A percentile compares a stretch with the other conserved stretches of the same genome.
These are phyloP conservation scores for Phytophthora sp. DNA, from an alignment of 352 stramenopile genomes.

Conservation along the genomic window DNA sequence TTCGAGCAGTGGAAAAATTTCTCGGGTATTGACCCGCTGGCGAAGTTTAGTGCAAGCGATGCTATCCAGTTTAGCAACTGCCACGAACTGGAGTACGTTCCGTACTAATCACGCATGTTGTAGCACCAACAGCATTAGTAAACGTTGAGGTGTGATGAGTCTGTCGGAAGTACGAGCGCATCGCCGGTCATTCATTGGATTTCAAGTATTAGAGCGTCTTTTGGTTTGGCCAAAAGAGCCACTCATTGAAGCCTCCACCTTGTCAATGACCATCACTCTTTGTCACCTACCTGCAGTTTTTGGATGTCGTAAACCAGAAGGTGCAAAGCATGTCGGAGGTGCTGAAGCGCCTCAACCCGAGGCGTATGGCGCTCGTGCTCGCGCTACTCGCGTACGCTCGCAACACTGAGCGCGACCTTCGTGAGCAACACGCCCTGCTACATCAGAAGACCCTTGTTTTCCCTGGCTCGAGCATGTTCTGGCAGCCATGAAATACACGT, in stretches of 20 bases:
- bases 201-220: neutral
- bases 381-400: slow-evolving; percentile 32
- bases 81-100: slow-evolving; percentile 67
- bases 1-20: slow-evolving; percentile 84
- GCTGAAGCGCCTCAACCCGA: slow-evolving; percentile 4
- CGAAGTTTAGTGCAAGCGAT: slow-evolving; percentile 58
- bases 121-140: neutral
- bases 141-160: neutral
- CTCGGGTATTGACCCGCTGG: slow-evolving; percentile 75
- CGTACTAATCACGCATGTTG: slow-evolving; percentile 46
- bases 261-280: slow-evolving; percentile 9
- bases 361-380: slow-evolving; percentile 22
- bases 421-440: slow-evolving; percentile 34
- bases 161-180: slow-evolving; percentile 17
- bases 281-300: slow-evolving; percentile 5
- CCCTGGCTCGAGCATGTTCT: slow-evolving; percentile 14
- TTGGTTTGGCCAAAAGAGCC: too few relatives aligned
- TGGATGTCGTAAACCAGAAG: slow-evolving; percentile 23
- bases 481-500: slow-evolving; percentile 53
- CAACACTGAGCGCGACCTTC: slow-evolving; percentile 24
- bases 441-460: slow-evolving; percentile 29
- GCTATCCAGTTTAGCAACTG: slow-evolving; percentile 80
- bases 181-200: slow-evolving; percentile 21
- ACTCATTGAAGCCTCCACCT: too few relatives aligned
- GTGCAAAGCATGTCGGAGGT: slow-evolving; percentile 11